phyloP scores from a whole-genome alignment of 192 early-diverging fungal genomes.

The Pilaira anomala region DNA sequence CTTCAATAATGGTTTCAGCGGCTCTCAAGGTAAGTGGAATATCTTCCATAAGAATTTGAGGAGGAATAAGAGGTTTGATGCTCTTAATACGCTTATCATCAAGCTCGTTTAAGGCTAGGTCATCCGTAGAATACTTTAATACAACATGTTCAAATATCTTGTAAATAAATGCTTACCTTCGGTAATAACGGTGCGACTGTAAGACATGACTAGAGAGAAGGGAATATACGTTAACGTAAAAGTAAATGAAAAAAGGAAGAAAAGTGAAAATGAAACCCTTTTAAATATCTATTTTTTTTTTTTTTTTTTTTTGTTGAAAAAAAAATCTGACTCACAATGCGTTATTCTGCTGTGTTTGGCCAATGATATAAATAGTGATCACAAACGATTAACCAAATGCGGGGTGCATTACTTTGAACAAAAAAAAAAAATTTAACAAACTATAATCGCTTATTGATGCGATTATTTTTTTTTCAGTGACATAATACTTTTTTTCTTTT shows the following conservation, averaged over 20 bases:
- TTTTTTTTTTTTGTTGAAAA: too few relatives aligned
- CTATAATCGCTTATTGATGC: too few relatives aligned
- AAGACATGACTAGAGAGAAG: background rate
- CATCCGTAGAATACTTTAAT: background rate
- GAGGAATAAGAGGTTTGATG: constrained; percentile 80
- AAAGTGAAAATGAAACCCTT: background rate
- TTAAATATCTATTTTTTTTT: too few relatives aligned
- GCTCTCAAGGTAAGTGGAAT: constrained; percentile 74
- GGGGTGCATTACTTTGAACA: too few relatives aligned
- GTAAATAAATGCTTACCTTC: constrained; percentile 6
- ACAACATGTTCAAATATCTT: background rate
- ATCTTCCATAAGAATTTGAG: constrained; percentile 92
- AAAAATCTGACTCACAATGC: too few relatives aligned
- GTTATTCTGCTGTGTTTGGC: too few relatives aligned
- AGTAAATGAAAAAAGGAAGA: background rate
- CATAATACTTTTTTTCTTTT: too few relatives aligned
- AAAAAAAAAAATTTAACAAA: too few relatives aligned
- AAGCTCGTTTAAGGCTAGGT: constrained; percentile 81
- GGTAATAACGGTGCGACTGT: constrained; percentile 2
- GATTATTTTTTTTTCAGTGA: too few relatives aligned
- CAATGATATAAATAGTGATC: too few relatives aligned
- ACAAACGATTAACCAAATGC: too few relatives aligned
- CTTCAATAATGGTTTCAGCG: constrained; percentile 68
- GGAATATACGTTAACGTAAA: background rate
- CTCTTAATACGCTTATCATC: constrained; percentile 88